phyloP scores from a whole-genome alignment of 2,329 filamentous ascomycete genomes.

The Paramyrothecium roridum region DNA sequence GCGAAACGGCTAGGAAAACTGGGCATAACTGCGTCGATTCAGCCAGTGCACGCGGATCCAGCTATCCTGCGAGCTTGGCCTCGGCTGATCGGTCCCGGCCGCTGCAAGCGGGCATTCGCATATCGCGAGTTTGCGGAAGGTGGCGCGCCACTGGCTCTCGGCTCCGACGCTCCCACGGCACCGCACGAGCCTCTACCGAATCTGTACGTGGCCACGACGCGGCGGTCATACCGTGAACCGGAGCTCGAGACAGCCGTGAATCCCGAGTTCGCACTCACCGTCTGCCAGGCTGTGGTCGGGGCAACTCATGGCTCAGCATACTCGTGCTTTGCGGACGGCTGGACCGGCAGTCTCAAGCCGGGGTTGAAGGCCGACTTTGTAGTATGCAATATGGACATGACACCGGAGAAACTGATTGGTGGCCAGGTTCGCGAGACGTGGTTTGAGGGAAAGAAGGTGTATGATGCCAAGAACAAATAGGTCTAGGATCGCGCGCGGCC shows the following conservation, averaged over 20 bases:
- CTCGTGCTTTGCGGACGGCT: slow-evolving; percentile 53
- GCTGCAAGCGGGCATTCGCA: slow-evolving; percentile 58
- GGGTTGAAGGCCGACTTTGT: slow-evolving; percentile 58
- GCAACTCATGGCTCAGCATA: slow-evolving; percentile 55
- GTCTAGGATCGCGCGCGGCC: no score
- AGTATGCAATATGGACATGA: slow-evolving; percentile 46
- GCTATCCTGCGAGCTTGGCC: slow-evolving; percentile 61
- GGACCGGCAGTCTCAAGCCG: slow-evolving; percentile 47
- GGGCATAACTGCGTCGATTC: slow-evolving; percentile 58
- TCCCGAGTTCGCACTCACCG: slow-evolving; percentile 46
- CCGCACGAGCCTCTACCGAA: slow-evolving; percentile 53
- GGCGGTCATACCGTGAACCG: slow-evolving; percentile 50
- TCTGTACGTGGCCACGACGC: slow-evolving; percentile 56
- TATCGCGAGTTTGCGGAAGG: slow-evolving; percentile 58
- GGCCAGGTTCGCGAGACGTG: slow-evolving; percentile 50
- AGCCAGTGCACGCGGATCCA: slow-evolving; percentile 58
- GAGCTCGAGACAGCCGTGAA: slow-evolving; percentile 41
- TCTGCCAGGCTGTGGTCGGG: slow-evolving; percentile 51
- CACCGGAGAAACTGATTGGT: slow-evolving; percentile 40
- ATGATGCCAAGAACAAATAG: slow-evolving; percentile 4
- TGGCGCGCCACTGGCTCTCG: slow-evolving; percentile 53
- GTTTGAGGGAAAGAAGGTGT: slow-evolving; percentile 45
- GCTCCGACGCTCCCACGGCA: slow-evolving; percentile 58
- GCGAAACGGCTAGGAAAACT: slow-evolving; percentile 52
- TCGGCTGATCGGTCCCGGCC: slow-evolving; percentile 47